Evolutionary conservation across 208 protist species (phyloP).

Genomic region (Trypanosoma brucei): DNA sequence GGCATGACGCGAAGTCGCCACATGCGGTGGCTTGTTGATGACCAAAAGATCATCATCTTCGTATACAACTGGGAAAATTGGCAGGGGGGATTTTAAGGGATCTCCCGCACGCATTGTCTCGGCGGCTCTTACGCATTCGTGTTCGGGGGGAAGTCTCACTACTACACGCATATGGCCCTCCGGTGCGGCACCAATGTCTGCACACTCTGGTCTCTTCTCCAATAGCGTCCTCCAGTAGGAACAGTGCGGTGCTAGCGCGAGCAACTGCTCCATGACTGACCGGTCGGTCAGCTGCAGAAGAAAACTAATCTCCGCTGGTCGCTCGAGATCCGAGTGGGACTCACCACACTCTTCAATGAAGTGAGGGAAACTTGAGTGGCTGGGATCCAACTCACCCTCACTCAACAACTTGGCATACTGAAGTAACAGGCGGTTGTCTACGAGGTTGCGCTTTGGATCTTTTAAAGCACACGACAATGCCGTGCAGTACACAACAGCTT

Average conservation of each 20-base stretch:
- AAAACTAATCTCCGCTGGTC: conserved; percentile 42
- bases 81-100: neutral
- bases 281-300: conserved; percentile 26
- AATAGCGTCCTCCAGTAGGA: conserved; percentile 77
- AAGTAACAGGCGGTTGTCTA: conserved; percentile 60
- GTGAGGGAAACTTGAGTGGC: conserved; percentile 44
- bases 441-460: conserved; percentile 51
- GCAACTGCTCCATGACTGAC: conserved; percentile 25
- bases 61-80: conserved; percentile 37
- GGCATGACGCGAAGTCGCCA: conserved; percentile 71
- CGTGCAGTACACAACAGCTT: conserved; percentile 7
- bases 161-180: conserved; percentile 40
- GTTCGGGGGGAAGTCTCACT: conserved; percentile 41
- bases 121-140: conserved; percentile 60
- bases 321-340: conserved; percentile 41
- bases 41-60: conserved; percentile 74
- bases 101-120: neutral
- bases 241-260: conserved; percentile 52
- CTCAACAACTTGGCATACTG: conserved; percentile 53
- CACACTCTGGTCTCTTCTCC: conserved; percentile 8
- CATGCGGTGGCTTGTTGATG: conserved; percentile 63
- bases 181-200: conserved; percentile 29
- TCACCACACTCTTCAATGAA: conserved; percentile 86
- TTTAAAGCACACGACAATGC: conserved; percentile 40
- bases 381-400: conserved; percentile 33